phyloP scores from a whole-genome alignment of 2,329 filamentous ascomycete species.

The Pyrenophora seminiperda region DNA sequence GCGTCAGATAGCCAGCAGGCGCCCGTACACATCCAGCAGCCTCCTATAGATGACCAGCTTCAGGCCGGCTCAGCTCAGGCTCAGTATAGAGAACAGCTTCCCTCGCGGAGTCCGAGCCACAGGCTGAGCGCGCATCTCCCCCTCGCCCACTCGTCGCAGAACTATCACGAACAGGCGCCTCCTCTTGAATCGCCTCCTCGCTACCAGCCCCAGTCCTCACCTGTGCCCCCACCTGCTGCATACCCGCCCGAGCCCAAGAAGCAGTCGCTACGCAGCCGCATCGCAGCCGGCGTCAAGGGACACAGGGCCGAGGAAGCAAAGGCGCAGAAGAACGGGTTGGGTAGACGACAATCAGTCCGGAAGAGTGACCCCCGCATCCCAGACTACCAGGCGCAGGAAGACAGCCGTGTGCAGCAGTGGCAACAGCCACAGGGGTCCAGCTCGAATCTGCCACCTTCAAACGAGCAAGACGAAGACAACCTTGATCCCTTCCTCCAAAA shows the following conservation, averaged over 20 bases:
- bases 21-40: slow-evolving; percentile 25
- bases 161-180: slow-evolving; percentile 33
- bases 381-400: slow-evolving; percentile 35
- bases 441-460: slow-evolving; percentile 42
- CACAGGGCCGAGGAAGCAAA: slow-evolving; percentile 44
- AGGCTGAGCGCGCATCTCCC: slow-evolving; percentile 38
- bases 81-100: slow-evolving; percentile 32
- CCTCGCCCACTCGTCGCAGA: slow-evolving; percentile 32
- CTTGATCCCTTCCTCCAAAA: slow-evolving; percentile 48
- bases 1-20: slow-evolving; percentile 30
- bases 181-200: slow-evolving; percentile 32
- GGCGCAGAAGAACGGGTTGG: slow-evolving; percentile 39
- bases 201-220: slow-evolving; percentile 30
- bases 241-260: slow-evolving; percentile 36
- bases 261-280: slow-evolving; percentile 43
- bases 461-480: slow-evolving; percentile 47
- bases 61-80: slow-evolving; percentile 15
- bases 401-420: slow-evolving; percentile 36
- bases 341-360: slow-evolving; percentile 43
- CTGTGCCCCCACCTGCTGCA: slow-evolving; percentile 9
- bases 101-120: slow-evolving; percentile 40
- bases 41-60: slow-evolving; percentile 7
- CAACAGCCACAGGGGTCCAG: slow-evolving; percentile 38
- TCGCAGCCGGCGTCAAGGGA: slow-evolving; percentile 34
- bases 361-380: slow-evolving; percentile 40